Evolutionary conservation across 176 grass and related monocot genomes (phyloP), one percentile per base, ranked within the genome.

Genomic region (Pontederia crassipes): DNA sequence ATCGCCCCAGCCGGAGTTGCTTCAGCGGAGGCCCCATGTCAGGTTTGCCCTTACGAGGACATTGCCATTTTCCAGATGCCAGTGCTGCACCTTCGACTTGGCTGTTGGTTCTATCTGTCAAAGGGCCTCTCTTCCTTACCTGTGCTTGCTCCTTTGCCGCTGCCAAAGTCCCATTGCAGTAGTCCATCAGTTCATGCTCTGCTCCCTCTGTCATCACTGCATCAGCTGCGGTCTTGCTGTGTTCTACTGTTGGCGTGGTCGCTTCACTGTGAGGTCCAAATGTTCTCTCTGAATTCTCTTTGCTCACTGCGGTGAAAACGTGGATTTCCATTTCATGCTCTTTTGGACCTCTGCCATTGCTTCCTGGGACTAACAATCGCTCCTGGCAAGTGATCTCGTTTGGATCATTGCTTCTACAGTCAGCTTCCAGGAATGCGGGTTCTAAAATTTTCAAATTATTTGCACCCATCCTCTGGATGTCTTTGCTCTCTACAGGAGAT

Each of bases 1-100:
- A 65, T 17, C 47, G 47, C 49, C 50, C 62, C 48, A 65, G 11
- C 6, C 62, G 46, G 47, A 65, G 62, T 28, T 65, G 62, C 62
- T 65, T 65, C 62, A 13, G 48, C 17, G 62, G 62, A 51, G 62
- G 48, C 0, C 46, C 62, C 48, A 51, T 12, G 11, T 51, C 62
- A 3, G 47, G 18, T n/a, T 65, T 65, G 12, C 17, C 20, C 46
- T 28, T 65, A 6, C 62, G 62, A 13, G 62, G 62, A 28, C 62
- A 65, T 50, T 28, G 62, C 62, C 62, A 65, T 28, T 65, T 50
- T 7, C 24, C 62, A 14, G 18, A 48, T 50, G 45, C 2, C 27
- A 28, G 4, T 46, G 32, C 59, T 17, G 14, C 3, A 9, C 3
- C 32, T 40, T 1, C 32, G 2, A 40, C 27, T 46, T 46, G 59